Percentiles rank a stretch among this genome's conserved stretches.
phyloP scores from a whole-genome alignment of 257 asterid genomes.

The Misopates orontium region DNA sequence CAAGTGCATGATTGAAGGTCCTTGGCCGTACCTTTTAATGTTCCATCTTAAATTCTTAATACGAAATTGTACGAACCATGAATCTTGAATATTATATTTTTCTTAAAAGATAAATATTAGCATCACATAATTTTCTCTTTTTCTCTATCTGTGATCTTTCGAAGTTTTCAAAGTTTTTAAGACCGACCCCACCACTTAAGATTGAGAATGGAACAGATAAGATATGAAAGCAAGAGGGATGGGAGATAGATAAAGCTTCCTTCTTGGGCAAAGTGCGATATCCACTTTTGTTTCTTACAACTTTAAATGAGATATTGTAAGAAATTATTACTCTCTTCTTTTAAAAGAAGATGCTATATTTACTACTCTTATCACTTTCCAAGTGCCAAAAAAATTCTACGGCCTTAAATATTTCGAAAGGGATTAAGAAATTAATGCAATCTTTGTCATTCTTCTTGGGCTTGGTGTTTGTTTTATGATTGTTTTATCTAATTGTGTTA shows the following conservation, averaged over 20 bases:
- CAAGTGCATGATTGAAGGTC: conserved; percentile 25
- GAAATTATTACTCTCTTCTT: conserved; percentile 21
- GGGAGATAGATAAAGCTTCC: conserved; percentile 48
- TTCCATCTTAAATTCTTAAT: conserved; percentile 34
- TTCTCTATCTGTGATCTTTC: conserved; percentile 27
- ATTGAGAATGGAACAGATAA: conserved; percentile 27
- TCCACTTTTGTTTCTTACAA: conserved; percentile 42
- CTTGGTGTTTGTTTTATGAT: conserved; percentile 6
- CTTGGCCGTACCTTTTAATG: conserved; percentile 47
- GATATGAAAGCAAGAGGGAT: conserved; percentile 67
- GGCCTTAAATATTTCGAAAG: not conserved
- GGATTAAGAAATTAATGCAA: conserved; percentile 15
- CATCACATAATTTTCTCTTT: conserved; percentile 12
- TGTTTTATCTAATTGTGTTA: conserved; percentile 5
- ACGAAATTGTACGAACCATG: conserved; percentile 72
- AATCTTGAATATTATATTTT: not conserved
- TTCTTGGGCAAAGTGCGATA: conserved; percentile 70
- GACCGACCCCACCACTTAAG: conserved; percentile 52
- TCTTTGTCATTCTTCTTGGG: not conserved
- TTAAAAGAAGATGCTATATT: conserved; percentile 3
- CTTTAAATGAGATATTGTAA: conserved; percentile 44
- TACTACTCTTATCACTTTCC: too few species aligned
- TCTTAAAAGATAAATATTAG: conserved; percentile 5
- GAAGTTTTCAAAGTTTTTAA: conserved; percentile 30
- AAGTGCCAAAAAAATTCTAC: too few species aligned